A percentile compares a stretch with the other conserved stretches of the same genome.
Evolutionary conservation across 2,329 filamentous ascomycete genomes (phyloP).

Genomic region (Alternaria longipes): DNA sequence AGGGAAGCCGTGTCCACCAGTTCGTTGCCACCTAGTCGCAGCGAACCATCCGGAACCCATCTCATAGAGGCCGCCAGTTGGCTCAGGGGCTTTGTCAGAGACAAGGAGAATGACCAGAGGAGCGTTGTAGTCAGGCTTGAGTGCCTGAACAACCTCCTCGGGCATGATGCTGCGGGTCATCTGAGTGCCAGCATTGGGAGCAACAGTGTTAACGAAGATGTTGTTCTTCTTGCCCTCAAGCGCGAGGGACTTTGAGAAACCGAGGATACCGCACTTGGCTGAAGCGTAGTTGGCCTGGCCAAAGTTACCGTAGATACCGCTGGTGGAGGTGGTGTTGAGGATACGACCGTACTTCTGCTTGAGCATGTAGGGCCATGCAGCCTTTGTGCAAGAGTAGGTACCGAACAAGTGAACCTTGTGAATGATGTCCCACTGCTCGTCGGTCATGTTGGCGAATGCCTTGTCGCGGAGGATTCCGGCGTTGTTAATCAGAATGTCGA

Average conservation of each 20-base stretch:
- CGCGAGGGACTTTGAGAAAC: constrained; percentile 91
- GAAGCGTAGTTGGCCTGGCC: constrained; percentile 98
- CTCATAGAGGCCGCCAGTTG: constrained; percentile 91
- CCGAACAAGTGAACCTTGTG: constrained; percentile 91
- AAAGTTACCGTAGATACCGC: constrained; percentile 98
- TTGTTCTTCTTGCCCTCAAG: constrained; percentile 96
- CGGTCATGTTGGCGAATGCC: constrained; percentile 97
- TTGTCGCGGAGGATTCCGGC: constrained; percentile 97
- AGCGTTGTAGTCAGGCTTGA: constrained; percentile 99
- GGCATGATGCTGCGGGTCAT: constrained; percentile 96
- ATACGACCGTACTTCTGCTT: constrained; percentile 99
- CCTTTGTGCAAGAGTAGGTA: constrained; percentile 97
- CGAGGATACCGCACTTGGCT: constrained; percentile 77
- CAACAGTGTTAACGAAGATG: constrained; percentile 97
- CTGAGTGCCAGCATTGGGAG: constrained; percentile 93
- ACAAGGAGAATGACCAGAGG: constrained; percentile 88
- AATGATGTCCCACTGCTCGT: constrained; percentile 90
- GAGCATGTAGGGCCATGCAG: constrained; percentile 95
- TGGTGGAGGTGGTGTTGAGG: constrained; percentile 95
- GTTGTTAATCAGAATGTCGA: constrained; percentile 98
- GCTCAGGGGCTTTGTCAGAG: constrained; percentile 84
- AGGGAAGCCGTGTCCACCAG: constrained; percentile 89
- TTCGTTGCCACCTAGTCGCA: constrained; percentile 92
- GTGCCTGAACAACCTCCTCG: constrained; percentile 96
- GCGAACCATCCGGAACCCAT: constrained; percentile 94